phyloP scores from a whole-genome alignment of 1,284 basidiomycete genomes.

The Naganishia sp. region DNA sequence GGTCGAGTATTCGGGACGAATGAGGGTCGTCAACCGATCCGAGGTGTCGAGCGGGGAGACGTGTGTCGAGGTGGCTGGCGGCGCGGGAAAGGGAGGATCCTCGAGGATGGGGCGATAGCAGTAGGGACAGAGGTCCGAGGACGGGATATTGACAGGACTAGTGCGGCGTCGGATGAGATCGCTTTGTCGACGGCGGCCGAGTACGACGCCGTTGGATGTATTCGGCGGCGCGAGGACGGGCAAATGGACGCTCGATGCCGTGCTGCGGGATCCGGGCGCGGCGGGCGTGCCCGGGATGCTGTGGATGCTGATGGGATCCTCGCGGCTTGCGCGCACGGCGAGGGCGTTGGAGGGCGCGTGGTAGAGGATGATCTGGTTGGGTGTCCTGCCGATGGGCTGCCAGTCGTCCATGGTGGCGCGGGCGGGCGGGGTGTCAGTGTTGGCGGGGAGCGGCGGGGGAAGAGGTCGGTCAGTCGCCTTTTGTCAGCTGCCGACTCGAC shows the following conservation, averaged over 20 bases:
- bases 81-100: neutral
- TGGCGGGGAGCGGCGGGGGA: too few relatives aligned
- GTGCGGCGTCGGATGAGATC: slow-evolving; percentile 50
- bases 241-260: slow-evolving; percentile 18
- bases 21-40: neutral
- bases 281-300: slow-evolving; percentile 45
- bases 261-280: slow-evolving; percentile 8
- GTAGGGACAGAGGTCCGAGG: slow-evolving; percentile 40
- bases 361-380: slow-evolving; percentile 84
- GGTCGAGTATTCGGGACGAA: slow-evolving; percentile 9
- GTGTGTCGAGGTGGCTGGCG: neutral
- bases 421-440: too few relatives aligned
- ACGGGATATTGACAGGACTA: neutral
- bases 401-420: slow-evolving; percentile 17
- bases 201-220: slow-evolving; percentile 46
- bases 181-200: slow-evolving; percentile 63
- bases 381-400: slow-evolving; percentile 18
- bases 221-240: slow-evolving; percentile 1
- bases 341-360: slow-evolving; percentile 82
- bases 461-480: too few relatives aligned
- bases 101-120: slow-evolving; percentile 39
- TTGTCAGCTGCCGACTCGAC: too few relatives aligned
- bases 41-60: slow-evolving; percentile 5
- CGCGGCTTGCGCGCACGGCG: slow-evolving; percentile 60
- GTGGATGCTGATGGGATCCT: slow-evolving; percentile 43